Base-by-base conservation (phyloP, 129 eudicot species). In the Flaveria bidentis region DNA sequence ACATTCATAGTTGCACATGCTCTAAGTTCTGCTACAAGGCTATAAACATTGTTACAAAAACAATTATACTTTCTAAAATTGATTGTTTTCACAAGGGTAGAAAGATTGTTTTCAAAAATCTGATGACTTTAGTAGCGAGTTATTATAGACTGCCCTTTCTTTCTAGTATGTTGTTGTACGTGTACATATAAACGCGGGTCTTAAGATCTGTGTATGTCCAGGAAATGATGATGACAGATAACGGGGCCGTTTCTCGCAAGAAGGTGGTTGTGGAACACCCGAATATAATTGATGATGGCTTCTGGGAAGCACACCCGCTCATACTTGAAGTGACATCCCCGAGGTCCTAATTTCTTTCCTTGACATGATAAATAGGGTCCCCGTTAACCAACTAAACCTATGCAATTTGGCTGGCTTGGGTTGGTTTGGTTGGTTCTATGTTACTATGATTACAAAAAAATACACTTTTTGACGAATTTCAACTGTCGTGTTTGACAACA, bases 201-300 rank as follows among this genome's bases (percentile, higher is more conserved):
- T 78, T 25, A 17, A 23, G 47, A 61, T 20, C 62, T 62, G 8
- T 75, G 73, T 39, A 52, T 76, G 47, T 45, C 33, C 87, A 90
- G 92, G 88, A 85, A 77, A 79, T 44, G 74, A 51, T 28, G 6
- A 47, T 72, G 73, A 71, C 20, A 41, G 81, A 81, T 39, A 74
- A 63, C 1, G 86, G 80, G 13, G 62, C 72, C 2, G 77, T 57
- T 28, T 82, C 83, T 25, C 78, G 53, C 49, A 86, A 76, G 84
- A 80, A 75, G 80, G 77, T 82, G 28, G 88, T 89, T 4, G 88
- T 88, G 33, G 85, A 80, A 47, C 80, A 91, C 67, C 83, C 85
- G 20, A 81, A 91, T 76, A 89, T 91, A 62, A 91, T 91, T 46
- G 92, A 89, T 58, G 74, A 72, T 15, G 77, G 53, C 64, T 91